A percentile compares a stretch with the other conserved stretches of the same genome.
Evolutionary conservation across 768 basidiomycete species (phyloP).

Genomic region (Agaricus blazei): DNA sequence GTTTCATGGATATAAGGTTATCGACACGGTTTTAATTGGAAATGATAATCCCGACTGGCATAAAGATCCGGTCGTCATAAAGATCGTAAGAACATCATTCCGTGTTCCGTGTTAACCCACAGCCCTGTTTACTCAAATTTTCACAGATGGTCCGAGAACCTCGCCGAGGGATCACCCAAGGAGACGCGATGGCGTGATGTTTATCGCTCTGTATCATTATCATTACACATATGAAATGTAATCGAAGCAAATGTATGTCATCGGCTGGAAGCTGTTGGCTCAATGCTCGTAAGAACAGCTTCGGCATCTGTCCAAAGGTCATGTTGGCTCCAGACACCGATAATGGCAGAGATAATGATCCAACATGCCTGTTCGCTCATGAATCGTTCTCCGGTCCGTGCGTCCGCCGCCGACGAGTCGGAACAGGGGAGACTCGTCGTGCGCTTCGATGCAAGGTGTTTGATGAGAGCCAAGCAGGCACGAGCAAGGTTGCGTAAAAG

Average conservation of each 20-base stretch:
- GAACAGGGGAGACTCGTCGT: slow-evolving; percentile 17
- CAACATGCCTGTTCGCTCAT: slow-evolving; percentile 56
- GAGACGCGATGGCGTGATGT: background rate
- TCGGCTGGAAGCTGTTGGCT: background rate
- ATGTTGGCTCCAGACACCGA: slow-evolving; percentile 69
- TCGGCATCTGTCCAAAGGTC: slow-evolving; percentile 81
- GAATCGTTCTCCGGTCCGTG: slow-evolving; percentile 10
- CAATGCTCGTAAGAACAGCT: slow-evolving; percentile 28
- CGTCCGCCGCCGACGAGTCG: slow-evolving; percentile 7
- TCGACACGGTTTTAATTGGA: slow-evolving; percentile 16
- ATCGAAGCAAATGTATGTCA: background rate
- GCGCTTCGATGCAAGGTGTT: slow-evolving; percentile 19
- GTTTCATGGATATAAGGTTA: slow-evolving; percentile 20
- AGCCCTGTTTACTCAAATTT: background rate
- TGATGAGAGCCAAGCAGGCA: slow-evolving; percentile 53
- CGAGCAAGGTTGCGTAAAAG: slow-evolving; percentile 72
- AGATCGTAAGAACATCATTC: slow-evolving; percentile 14
- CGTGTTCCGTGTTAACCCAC: background rate
- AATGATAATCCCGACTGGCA: slow-evolving; percentile 21
- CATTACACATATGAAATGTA: background rate
- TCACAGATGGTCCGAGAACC: slow-evolving; percentile 19
- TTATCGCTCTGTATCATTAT: no score
- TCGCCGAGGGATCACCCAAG: background rate
- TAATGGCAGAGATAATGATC: slow-evolving; percentile 64
- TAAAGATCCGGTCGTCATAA: slow-evolving; percentile 16